A percentile compares a stretch with the other conserved stretches of the same genome.
Conservation (phyloP, 2,329 filamentous ascomycete species). For the Aspergillus chevalieri region DNA sequence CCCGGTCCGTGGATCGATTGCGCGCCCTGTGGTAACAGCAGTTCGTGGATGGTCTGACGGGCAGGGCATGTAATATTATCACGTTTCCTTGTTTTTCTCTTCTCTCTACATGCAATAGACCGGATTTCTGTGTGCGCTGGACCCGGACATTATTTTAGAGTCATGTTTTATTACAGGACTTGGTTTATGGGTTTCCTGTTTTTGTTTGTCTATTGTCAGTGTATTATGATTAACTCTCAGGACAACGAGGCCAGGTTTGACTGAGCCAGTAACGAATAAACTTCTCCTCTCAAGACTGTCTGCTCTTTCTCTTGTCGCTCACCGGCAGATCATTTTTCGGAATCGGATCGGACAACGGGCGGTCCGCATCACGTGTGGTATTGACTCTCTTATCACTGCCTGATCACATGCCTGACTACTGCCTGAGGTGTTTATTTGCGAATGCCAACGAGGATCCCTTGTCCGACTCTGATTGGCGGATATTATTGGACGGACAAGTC, state of each 20-base stretch:
- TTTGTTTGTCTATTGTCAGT: slow-evolving; percentile 14
- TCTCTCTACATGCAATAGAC: slow-evolving; percentile 27
- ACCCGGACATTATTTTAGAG: slow-evolving; percentile 22
- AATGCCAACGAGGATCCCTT: neutral
- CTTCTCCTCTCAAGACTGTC: slow-evolving; percentile 18
- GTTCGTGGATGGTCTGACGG: slow-evolving; percentile 14
- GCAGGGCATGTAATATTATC: slow-evolving; percentile 36
- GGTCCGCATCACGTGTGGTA: neutral
- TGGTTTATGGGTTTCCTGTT: slow-evolving; percentile 12
- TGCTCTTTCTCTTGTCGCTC: neutral
- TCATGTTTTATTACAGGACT: slow-evolving; percentile 12
- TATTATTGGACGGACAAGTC: neutral
- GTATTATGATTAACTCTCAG: slow-evolving; percentile 18
- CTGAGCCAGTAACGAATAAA: slow-evolving; percentile 19
- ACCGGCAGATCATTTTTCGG: neutral
- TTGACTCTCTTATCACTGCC: neutral
- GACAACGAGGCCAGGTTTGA: slow-evolving; percentile 4
- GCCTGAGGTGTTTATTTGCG: neutral
- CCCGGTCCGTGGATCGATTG: slow-evolving; percentile 10
- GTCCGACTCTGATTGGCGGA: neutral
- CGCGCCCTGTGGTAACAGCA: slow-evolving; percentile 20
- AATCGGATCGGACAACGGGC: neutral
- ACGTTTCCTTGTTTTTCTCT: slow-evolving; percentile 11
- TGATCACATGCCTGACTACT: too few species aligned
- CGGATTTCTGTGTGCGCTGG: slow-evolving; percentile 19